These are phyloP conservation scores for Trichomonascus vanleenenianus DNA, from an alignment of 805 yeast species.

Conservation along the genomic window DNA sequence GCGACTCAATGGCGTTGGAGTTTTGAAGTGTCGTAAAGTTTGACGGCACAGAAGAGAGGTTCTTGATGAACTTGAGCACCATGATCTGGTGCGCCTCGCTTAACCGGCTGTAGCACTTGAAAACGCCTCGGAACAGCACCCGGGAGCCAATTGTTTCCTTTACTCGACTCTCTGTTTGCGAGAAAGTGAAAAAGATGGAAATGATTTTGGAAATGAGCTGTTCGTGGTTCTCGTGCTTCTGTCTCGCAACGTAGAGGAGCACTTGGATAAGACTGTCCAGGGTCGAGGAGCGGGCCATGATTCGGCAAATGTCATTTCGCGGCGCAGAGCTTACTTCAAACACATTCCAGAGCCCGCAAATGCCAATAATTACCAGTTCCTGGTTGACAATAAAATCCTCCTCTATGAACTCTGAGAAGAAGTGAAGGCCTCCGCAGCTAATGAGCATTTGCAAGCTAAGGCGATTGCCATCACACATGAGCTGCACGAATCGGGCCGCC, in stretches of 20 bases:
- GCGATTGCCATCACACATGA: constrained; percentile 23
- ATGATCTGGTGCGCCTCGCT: constrained; percentile 30
- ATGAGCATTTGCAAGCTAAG: constrained; percentile 38
- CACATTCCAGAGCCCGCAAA: constrained; percentile 35
- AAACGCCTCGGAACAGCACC: constrained; percentile 29
- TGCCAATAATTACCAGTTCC: constrained; percentile 35
- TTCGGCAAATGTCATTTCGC: constrained; percentile 41
- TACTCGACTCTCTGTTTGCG: constrained; percentile 41
- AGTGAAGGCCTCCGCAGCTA: constrained; percentile 40
- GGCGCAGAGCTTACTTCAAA: constrained; percentile 25
- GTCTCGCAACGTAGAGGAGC: constrained; percentile 25
- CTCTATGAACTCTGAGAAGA: constrained; percentile 38
- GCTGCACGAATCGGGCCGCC: constrained; percentile 17
- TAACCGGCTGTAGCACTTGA: constrained; percentile 22
- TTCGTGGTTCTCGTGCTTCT: constrained; percentile 6
- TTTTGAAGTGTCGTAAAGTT: constrained; percentile 24
- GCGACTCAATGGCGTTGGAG: constrained; percentile 37
- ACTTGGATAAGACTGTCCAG: constrained; percentile 34
- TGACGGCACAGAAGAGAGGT: constrained; percentile 23
- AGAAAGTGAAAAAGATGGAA: constrained; percentile 35
- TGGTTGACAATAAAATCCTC: constrained; percentile 38
- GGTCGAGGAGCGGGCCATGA: constrained; percentile 35
- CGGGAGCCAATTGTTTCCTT: constrained; percentile 23
- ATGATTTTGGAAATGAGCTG: constrained; percentile 30
- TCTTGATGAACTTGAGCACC: constrained; percentile 38